Evolutionary conservation across 768 basidiomycete genomes (phyloP), one percentile per base, ranked within the genome.

Genomic region (Lactarius sp.): DNA sequence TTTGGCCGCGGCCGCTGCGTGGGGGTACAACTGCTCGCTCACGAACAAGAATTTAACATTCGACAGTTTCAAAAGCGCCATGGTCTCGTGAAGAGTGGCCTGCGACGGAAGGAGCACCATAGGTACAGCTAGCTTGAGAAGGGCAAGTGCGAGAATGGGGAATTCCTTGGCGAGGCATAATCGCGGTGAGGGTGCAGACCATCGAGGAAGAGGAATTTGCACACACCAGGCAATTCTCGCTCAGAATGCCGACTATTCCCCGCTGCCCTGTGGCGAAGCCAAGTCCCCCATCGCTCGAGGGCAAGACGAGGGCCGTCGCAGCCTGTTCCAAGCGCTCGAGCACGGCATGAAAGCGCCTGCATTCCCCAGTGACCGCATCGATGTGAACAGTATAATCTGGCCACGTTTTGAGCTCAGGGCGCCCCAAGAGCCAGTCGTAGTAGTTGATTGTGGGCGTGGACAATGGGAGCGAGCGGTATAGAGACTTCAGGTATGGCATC

Each of bases 241-340:
- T 83, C 70, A 90, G 79, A 16, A 92, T 81, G 6, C 87, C 90
- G 20, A 90, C 77, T 27, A 89, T 81, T 57, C 87, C 85, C 0
- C 79, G 75, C 54, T 72, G 69, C 6, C 49, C 55, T 12, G 57
- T 13, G 2, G 14, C 9, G 12, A 91, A 70, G 0, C 81, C 86
- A 1, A 88, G 75, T 0, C 89, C 87, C 0, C 86, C 86, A 18
- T 79, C 71, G 0, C 74, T 66, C 13, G 74, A 62, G 6, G 81
- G 76, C 3, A 67, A 36, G 22, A 60, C 22, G n/a, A n/a, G 75
- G 71, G 81, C 85, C 0, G 86, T 87, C 3, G 84, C 81, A 16
- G 81, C 80, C 55, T 83, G 77, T 9, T 77, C 75, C 0, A 88
- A 78, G 14, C 77, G 76, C 42, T 81, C 79, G 14, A 78, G 56